Base-by-base conservation (phyloP, 176 grass and related monocot genomes). In the Oryza coarctata region DNA sequence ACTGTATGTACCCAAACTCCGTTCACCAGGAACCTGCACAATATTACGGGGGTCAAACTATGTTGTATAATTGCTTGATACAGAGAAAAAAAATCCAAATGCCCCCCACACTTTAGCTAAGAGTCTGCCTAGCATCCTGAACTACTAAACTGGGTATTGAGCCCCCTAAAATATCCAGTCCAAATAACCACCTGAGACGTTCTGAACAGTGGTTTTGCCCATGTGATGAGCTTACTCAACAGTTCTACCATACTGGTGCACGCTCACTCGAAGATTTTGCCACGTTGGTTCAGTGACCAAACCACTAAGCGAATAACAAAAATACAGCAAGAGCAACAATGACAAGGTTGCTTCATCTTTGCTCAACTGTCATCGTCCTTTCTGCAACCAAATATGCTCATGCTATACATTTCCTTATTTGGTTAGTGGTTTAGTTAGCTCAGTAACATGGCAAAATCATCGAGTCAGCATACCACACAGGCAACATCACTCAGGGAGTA, bases 1-100 rank as follows among this genome's bases (percentile, higher is more conserved):
- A 98, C 76, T 94, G 81, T 94, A 98, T 65, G 86, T 90, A 87
- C 95, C 95, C 84, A 98, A 86, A 86, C 91, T 94, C 72, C 88
- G 90, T 82, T 98, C 95, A 70, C 95, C 95, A 86, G 90, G 92
- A 83, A 98, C 87, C 94, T 97, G 78, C 64, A 81, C 22, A 86
- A 86, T 36, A 71, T 6, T 52, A 83, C 2, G 2, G 72, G 39
- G 26, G 26, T 75, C 62, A 89, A 92, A 82, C 22, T 9, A 79
- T 63, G 50, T 71, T 63, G 22, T 35, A 60, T 76, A 79, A 26
- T 81, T 68, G 38, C 74, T 86, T 20, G 26, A 80, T n/a, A n/a
- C n/a, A 82, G 11, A 71, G 41, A 76, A 22, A 43, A 70, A 4
- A 18, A 15, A 17, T 49, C 45, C 45, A 49, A 49, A 47, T 47